Percentiles rank a stretch among this genome's conserved stretches.
Evolutionary conservation across 1,139 yeast species (phyloP).

Genomic region (Wickerhamomyces sp.): DNA sequence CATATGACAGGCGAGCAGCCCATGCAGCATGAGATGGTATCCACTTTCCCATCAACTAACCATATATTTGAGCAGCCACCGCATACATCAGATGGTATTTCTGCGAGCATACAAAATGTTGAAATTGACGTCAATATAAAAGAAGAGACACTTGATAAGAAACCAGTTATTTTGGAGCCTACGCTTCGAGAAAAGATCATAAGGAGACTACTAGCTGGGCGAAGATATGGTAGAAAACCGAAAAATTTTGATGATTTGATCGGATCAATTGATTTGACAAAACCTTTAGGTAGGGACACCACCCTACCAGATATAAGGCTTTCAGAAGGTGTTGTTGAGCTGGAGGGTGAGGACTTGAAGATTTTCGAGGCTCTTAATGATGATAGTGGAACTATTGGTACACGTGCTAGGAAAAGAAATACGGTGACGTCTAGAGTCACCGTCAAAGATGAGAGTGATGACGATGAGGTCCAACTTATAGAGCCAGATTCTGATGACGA

Average conservation of each 20-base stretch:
- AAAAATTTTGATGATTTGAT: slow-evolving; percentile 1
- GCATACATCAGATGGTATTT: too few relatives aligned
- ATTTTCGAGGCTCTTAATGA: not conserved
- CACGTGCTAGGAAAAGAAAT: slow-evolving; percentile 1
- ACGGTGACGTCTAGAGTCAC: not conserved
- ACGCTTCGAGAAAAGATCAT: not conserved
- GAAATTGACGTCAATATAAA: too few relatives aligned
- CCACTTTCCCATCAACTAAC: too few relatives aligned
- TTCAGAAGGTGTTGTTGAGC: not conserved
- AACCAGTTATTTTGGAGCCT: not conserved
- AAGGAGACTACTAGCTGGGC: not conserved
- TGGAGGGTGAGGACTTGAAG: slow-evolving; percentile 1
- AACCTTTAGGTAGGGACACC: not conserved
- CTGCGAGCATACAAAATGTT: too few relatives aligned
- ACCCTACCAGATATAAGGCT: not conserved
- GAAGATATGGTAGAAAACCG: not conserved
- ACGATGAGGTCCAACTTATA: not conserved
- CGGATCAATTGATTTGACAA: not conserved
- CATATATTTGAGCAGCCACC: too few relatives aligned
- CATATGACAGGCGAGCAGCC: too few relatives aligned
- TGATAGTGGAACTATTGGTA: not conserved
- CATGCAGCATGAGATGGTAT: too few relatives aligned
- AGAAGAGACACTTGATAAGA: not conserved
- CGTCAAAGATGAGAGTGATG: slow-evolving; percentile 3
- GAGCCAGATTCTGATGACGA: slow-evolving; percentile 5